Evolutionary conservation across 768 basidiomycete species (phyloP).

Genomic region (Tephrocybe sp.): DNA sequence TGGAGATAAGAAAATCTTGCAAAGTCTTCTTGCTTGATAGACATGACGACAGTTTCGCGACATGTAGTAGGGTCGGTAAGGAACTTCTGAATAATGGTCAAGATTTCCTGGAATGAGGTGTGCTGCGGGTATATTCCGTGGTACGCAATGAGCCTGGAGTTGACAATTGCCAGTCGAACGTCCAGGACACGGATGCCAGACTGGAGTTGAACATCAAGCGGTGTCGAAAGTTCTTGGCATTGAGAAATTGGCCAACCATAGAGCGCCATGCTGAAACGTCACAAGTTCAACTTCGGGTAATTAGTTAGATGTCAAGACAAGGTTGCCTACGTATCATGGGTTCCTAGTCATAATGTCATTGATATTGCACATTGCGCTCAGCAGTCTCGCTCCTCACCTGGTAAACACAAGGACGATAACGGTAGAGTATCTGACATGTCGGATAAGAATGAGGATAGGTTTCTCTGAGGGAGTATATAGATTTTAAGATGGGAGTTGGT

Average conservation of each 20-base stretch:
- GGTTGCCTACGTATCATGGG: conserved; percentile 63
- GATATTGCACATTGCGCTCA: background rate
- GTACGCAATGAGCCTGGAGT: conserved; percentile 67
- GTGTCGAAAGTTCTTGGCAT: conserved; percentile 67
- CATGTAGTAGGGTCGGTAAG: conserved; percentile 53
- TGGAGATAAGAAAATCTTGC: conserved; percentile 35
- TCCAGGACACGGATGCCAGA: conserved; percentile 83
- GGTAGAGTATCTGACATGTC: conserved; percentile 64
- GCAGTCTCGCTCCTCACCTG: conserved; percentile 47
- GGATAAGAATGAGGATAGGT: conserved; percentile 51
- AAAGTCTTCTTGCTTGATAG: conserved; percentile 86
- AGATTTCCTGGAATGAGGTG: conserved; percentile 63
- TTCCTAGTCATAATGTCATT: conserved; percentile 35
- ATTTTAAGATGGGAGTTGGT: conserved; percentile 43
- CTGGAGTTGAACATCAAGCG: conserved; percentile 65
- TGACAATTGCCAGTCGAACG: conserved; percentile 69
- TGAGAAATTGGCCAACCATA: conserved; percentile 87
- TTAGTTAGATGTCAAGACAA: background rate
- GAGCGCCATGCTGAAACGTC: conserved; percentile 62
- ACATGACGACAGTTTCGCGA: conserved; percentile 79
- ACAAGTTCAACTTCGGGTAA: background rate
- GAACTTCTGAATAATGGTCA: conserved; percentile 59
- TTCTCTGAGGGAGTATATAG: conserved; percentile 57
- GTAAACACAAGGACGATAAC: conserved; percentile 73
- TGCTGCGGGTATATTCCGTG: conserved; percentile 76